Evolutionary conservation across 768 basidiomycete genomes (phyloP).

Genomic region (Albatrellus ellisii): DNA sequence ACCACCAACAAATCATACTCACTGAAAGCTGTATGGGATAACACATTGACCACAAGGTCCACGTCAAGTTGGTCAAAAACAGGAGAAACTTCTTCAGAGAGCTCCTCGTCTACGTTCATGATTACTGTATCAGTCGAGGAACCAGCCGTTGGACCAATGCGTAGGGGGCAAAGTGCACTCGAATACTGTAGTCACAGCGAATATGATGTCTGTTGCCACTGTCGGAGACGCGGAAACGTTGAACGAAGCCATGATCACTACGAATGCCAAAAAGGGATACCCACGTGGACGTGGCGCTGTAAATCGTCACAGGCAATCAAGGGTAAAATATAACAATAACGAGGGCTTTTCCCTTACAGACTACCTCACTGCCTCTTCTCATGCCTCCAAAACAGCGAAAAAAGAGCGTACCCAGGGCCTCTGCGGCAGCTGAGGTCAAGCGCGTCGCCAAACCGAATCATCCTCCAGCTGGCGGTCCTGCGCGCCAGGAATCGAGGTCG

Average conservation of each 20-base stretch:
- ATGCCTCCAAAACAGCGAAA: too few relatives aligned
- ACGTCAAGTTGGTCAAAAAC: slow-evolving; percentile 63
- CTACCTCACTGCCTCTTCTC: too few relatives aligned
- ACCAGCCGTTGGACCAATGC: slow-evolving; percentile 1
- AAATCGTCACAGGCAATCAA: too few relatives aligned
- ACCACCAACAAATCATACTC: slow-evolving; percentile 17
- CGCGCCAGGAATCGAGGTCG: slow-evolving; percentile 1
- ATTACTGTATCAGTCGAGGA: neutral
- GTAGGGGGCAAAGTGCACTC: neutral
- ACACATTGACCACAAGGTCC: slow-evolving; percentile 69
- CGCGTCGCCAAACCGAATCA: neutral
- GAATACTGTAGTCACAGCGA: too few relatives aligned
- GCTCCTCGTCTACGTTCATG: slow-evolving; percentile 2
- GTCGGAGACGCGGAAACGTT: too few relatives aligned
- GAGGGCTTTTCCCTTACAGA: too few relatives aligned
- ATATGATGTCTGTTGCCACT: too few relatives aligned
- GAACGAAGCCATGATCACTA: too few relatives aligned
- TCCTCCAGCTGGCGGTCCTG: neutral
- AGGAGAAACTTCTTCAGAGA: slow-evolving; percentile 18
- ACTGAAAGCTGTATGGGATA: slow-evolving; percentile 74
- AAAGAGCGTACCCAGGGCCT: neutral
- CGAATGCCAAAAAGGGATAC: too few relatives aligned
- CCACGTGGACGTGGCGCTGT: too few relatives aligned
- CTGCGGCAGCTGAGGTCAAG: neutral
- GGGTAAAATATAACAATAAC: too few relatives aligned